Conservation (phyloP, 1,139 yeast species). For the Saccharomyces hybrid region DNA sequence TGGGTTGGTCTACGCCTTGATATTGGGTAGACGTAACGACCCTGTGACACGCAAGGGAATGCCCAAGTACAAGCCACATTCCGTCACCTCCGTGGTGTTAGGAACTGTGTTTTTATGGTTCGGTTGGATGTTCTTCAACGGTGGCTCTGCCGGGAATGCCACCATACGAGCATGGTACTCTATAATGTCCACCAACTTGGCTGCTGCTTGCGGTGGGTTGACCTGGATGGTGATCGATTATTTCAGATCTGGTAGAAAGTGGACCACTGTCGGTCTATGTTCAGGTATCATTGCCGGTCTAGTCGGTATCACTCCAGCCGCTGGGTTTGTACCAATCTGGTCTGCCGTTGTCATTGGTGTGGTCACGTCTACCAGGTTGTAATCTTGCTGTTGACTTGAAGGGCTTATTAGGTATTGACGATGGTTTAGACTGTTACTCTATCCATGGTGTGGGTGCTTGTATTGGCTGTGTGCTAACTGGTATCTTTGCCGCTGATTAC, state of each 20-base stretch:
- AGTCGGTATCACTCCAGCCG: conserved; percentile 95
- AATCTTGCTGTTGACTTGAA: conserved; percentile 82
- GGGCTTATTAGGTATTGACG: conserved; percentile 67
- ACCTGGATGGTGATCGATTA: conserved; percentile 91
- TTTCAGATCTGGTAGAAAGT: conserved; percentile 79
- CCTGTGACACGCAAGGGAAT: conserved; percentile 60
- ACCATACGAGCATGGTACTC: conserved; percentile 91
- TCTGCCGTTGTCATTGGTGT: conserved; percentile 78
- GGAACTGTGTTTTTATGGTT: conserved; percentile 95
- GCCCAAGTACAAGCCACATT: conserved; percentile 88
- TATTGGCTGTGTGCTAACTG: conserved; percentile 76
- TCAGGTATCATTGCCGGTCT: conserved; percentile 90
- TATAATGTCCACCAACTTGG: conserved; percentile 81
- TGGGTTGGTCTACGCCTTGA: conserved; percentile 84
- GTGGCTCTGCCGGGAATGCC: conserved; percentile 92
- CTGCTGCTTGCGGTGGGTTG: conserved; percentile 87
- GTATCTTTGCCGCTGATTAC: conserved; percentile 89
- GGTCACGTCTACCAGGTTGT: conserved; percentile 68
- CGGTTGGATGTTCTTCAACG: conserved; percentile 98
- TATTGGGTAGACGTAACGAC: conserved; percentile 87
- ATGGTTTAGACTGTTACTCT: conserved; percentile 92
- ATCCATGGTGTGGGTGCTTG: conserved; percentile 93
- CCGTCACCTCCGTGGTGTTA: conserved; percentile 79
- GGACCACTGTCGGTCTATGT: conserved; percentile 94
- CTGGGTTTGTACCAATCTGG: conserved; percentile 91